Percentiles rank a stretch among this genome's conserved stretches.
Evolutionary conservation across 192 early-diverging fungal genomes (phyloP).

Genomic region (Mortierella hygrophila): DNA sequence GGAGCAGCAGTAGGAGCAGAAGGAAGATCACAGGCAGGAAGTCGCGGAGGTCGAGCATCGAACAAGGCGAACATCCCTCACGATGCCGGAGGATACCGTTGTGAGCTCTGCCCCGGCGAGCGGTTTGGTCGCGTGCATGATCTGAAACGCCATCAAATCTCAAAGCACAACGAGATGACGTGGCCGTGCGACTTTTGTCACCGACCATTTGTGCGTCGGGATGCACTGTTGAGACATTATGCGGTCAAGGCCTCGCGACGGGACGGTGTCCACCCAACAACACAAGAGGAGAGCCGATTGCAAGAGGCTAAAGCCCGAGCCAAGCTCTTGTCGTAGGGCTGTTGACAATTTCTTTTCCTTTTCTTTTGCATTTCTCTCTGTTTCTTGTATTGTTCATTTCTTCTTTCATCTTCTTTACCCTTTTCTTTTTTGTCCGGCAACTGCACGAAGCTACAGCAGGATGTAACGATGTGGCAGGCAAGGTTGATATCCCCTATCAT

Average conservation of each 20-base stretch:
- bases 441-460: not conserved
- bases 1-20: not conserved
- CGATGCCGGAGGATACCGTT: constrained; percentile 41
- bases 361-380: not conserved
- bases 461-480: not conserved
- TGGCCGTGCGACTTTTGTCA: constrained; percentile 57
- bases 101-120: constrained; percentile 50
- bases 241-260: constrained; percentile 43
- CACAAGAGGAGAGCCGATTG: constrained; percentile 35
- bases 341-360: not conserved
- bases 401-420: not conserved
- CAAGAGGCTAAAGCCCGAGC: constrained; percentile 50
- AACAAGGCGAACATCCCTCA: not conserved
- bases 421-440: not conserved
- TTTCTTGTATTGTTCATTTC: not conserved
- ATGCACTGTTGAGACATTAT: constrained; percentile 48
- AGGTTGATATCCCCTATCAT: not conserved
- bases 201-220: constrained; percentile 45
- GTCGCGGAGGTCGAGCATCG: constrained; percentile 1
- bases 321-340: constrained; percentile 12
- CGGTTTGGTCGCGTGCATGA: constrained; percentile 54
- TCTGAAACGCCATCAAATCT: constrained; percentile 51
- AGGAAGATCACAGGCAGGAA: not conserved
- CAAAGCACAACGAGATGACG: constrained; percentile 56
- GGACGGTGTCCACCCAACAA: constrained; percentile 50